phyloP scores from a whole-genome alignment of 179 eudicot species.

The Vitellaria paradoxa region DNA sequence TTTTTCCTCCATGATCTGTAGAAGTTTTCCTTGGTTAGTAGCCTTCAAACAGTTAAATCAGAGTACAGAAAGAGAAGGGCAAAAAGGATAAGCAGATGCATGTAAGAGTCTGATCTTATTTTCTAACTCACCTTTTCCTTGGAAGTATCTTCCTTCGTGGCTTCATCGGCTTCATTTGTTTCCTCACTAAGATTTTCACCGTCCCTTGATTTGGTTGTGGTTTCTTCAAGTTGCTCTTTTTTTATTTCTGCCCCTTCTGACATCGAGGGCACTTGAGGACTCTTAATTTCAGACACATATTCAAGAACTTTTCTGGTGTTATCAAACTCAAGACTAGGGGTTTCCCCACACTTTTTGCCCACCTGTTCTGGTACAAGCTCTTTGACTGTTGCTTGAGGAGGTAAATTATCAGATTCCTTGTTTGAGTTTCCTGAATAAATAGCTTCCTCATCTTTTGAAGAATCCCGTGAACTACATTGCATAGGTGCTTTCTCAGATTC shows the following conservation, averaged over 20 bases:
- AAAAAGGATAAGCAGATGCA: background rate
- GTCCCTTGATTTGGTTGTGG: constrained; percentile 3
- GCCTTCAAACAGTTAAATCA: background rate
- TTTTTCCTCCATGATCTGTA: constrained; percentile 1
- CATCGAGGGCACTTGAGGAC: constrained; percentile 7
- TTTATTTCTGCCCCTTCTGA: constrained; percentile 16
- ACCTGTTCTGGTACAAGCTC: constrained; percentile 9
- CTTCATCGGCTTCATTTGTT: constrained; percentile 16
- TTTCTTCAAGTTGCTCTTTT: constrained; percentile 14
- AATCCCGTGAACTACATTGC: constrained; percentile 1
- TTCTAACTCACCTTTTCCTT: constrained; percentile 22
- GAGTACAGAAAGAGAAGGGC: constrained; percentile 8
- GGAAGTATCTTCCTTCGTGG: constrained; percentile 10
- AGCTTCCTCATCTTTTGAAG: background rate
- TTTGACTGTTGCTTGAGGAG: constrained; percentile 4
- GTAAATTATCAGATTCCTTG: constrained; percentile 7
- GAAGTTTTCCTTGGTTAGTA: constrained; percentile 4
- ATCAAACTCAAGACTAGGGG: constrained; percentile 2
- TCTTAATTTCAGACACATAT: constrained; percentile 8
- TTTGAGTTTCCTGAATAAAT: background rate
- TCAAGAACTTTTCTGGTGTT: constrained; percentile 13
- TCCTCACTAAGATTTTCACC: constrained; percentile 11
- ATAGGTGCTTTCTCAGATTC: background rate
- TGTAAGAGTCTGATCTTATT: background rate
- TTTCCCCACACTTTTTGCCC: background rate